phyloP scores from a whole-genome alignment of 371 early-diverging fungal genomes.

The Mucor indicus region DNA sequence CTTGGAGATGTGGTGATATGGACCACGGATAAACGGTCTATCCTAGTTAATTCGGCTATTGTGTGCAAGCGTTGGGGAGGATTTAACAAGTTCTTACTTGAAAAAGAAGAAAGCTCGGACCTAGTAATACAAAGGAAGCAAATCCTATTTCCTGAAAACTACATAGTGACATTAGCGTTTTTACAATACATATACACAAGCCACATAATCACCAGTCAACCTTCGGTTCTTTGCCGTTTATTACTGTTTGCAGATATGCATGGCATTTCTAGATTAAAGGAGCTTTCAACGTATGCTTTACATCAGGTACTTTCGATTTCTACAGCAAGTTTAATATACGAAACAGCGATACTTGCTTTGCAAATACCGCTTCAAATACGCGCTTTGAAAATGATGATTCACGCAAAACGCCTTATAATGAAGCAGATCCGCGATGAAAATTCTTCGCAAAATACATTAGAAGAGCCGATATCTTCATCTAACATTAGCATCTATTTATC shows the following conservation, averaged over 20 bases:
- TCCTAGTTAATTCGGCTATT: constrained; percentile 62
- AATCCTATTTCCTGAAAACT: constrained; percentile 50
- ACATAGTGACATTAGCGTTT: constrained; percentile 55
- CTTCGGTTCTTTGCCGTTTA: constrained; percentile 56
- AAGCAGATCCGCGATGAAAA: too few relatives aligned
- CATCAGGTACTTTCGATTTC: constrained; percentile 55
- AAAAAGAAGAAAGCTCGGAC: not conserved
- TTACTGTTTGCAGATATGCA: constrained; percentile 57
- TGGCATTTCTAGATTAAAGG: constrained; percentile 49
- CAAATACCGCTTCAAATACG: constrained; percentile 53
- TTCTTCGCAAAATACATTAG: constrained; percentile 4
- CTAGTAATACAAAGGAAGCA: constrained; percentile 4
- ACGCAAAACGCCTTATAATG: constrained; percentile 36
- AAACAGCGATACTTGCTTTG: constrained; percentile 49
- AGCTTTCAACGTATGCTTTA: constrained; percentile 47
- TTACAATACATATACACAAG: constrained; percentile 67
- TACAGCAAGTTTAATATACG: constrained; percentile 60
- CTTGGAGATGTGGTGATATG: constrained; percentile 57
- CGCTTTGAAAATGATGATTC: constrained; percentile 49
- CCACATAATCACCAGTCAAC: constrained; percentile 49
- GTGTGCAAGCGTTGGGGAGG: constrained; percentile 65
- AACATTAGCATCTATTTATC: too few relatives aligned
- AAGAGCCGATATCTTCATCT: too few relatives aligned
- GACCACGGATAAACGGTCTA: constrained; percentile 52
- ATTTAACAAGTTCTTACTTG: constrained; percentile 44